phyloP scores from a whole-genome alignment of 164 flowering plant species.

The Vitis cinerea region DNA sequence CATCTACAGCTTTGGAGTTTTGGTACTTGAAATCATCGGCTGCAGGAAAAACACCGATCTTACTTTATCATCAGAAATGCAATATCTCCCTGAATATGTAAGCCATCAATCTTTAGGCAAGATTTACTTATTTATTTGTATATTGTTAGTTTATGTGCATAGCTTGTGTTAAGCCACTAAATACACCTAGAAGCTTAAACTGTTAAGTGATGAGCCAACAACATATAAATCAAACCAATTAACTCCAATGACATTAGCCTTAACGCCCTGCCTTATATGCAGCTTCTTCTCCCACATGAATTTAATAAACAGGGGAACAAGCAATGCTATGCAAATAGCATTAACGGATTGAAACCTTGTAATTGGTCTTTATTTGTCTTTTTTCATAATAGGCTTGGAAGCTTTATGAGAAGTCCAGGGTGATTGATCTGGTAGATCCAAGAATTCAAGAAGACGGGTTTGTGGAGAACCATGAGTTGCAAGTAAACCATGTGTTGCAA shows the following conservation, averaged over 20 bases:
- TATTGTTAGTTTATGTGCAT: neutral
- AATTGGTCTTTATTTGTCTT: neutral
- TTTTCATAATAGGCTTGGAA: conserved; percentile 60
- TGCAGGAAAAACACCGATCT: conserved; percentile 65
- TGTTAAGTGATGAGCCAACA: too few species aligned
- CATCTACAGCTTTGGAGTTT: conserved; percentile 70
- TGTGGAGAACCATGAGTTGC: conserved; percentile 47
- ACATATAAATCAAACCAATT: too few species aligned
- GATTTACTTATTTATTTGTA: neutral
- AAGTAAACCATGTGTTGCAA: conserved; percentile 42
- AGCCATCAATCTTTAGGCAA: conserved; percentile 1
- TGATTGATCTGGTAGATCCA: conserved; percentile 55
- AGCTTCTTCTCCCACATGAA: too few species aligned
- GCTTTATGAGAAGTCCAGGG: conserved; percentile 48
- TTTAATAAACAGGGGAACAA: too few species aligned
- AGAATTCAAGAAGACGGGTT: conserved; percentile 38
- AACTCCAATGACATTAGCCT: too few species aligned
- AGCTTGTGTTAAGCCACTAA: too few species aligned
- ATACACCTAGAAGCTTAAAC: too few species aligned
- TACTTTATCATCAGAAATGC: conserved; percentile 56
- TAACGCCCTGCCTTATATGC: too few species aligned
- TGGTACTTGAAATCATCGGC: conserved; percentile 61
- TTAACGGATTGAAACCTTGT: neutral
- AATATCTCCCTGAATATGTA: conserved; percentile 79
- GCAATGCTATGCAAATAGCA: neutral